phyloP scores from a whole-genome alignment of 2,329 filamentous ascomycete genomes.

The Fusarium mexicanum region DNA sequence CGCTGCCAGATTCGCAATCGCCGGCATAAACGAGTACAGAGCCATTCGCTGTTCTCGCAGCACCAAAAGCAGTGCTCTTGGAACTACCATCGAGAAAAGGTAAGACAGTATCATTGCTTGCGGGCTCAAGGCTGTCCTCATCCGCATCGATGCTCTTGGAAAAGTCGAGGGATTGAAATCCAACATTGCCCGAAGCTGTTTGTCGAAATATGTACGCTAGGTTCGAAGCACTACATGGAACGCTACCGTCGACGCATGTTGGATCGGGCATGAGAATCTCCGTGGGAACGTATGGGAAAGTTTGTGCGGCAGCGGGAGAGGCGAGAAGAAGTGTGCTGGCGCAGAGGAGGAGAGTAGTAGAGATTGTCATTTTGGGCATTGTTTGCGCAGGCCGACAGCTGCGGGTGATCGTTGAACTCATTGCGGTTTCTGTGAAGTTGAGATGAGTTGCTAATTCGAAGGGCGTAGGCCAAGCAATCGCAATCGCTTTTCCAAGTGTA shows the following conservation, averaged over 20 bases:
- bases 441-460: slow-evolving; percentile 1
- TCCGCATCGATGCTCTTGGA: slow-evolving; percentile 62
- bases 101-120: slow-evolving; percentile 61
- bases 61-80: slow-evolving; percentile 68
- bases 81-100: slow-evolving; percentile 68
- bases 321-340: slow-evolving; percentile 18
- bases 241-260: slow-evolving; percentile 54
- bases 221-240: slow-evolving; percentile 50
- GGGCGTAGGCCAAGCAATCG: neutral
- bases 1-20: slow-evolving; percentile 67
- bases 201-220: slow-evolving; percentile 77
- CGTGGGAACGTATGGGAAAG: slow-evolving; percentile 81
- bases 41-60: slow-evolving; percentile 73
- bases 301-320: slow-evolving; percentile 50
- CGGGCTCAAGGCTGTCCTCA: slow-evolving; percentile 56
- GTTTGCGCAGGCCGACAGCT: slow-evolving; percentile 9
- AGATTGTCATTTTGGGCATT: slow-evolving; percentile 5
- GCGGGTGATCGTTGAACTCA: slow-evolving; percentile 5
- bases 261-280: slow-evolving; percentile 68
- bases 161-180: slow-evolving; percentile 73
- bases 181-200: slow-evolving; percentile 52
- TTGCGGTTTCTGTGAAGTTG: slow-evolving; percentile 8
- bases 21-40: slow-evolving; percentile 80
- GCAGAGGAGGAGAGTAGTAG: slow-evolving; percentile 12
- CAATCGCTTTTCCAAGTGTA: slow-evolving; percentile 10